Conservation (phyloP, 306 rosid genomes). For the Rosa multiflora region DNA sequence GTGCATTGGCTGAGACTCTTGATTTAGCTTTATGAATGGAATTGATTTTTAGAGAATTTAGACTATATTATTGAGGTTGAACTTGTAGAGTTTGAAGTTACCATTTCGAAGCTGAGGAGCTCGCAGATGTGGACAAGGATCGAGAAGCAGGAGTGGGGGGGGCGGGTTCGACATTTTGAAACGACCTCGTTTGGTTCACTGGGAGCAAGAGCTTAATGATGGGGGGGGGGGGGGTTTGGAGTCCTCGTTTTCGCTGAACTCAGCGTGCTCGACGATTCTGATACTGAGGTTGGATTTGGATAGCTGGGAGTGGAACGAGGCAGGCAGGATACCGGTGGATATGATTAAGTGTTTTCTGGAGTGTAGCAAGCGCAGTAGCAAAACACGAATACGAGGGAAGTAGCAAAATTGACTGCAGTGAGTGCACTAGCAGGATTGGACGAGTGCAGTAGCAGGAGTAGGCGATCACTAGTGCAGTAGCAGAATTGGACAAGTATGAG, state of each 20-base stretch:
- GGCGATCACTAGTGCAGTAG: too few species aligned
- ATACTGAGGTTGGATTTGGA: conserved; percentile 68
- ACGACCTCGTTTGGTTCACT: conserved; percentile 70
- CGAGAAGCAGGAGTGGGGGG: conserved; percentile 74
- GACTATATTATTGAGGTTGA: too few species aligned
- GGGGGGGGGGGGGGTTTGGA: conserved; percentile 57
- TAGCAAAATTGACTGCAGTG: too few species aligned
- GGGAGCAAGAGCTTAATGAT: conserved; percentile 61
- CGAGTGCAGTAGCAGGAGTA: too few species aligned
- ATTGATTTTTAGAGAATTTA: too few species aligned
- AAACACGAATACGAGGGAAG: too few species aligned
- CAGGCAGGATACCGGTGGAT: conserved; percentile 75
- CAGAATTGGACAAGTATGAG: too few species aligned
- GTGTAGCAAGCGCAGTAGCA: conserved; percentile 42
- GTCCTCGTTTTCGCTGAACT: conserved; percentile 64
- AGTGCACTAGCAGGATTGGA: too few species aligned
- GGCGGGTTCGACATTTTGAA: conserved; percentile 79
- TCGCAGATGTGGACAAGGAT: conserved; percentile 61
- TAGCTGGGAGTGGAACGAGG: conserved; percentile 77
- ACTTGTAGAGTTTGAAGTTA: background rate
- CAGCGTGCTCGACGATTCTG: conserved; percentile 76
- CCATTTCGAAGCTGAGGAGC: conserved; percentile 23
- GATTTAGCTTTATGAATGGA: too few species aligned
- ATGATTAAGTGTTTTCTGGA: conserved; percentile 78
- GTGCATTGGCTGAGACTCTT: conserved; percentile 14